phyloP scores from a whole-genome alignment of 257 asterid species.

The Ajuga chamaepitys region DNA sequence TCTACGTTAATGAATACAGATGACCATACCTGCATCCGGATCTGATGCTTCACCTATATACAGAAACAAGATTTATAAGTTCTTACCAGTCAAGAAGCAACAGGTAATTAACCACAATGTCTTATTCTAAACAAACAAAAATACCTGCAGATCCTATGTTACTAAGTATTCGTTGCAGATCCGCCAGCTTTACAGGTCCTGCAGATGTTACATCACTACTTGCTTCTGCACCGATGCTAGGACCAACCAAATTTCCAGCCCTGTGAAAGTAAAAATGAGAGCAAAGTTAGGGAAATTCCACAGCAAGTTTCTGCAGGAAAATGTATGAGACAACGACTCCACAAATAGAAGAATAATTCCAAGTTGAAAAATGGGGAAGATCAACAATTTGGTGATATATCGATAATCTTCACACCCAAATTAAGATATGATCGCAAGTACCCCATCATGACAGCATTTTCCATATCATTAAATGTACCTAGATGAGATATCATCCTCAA shows the following conservation, averaged over 20 bases:
- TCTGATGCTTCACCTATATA: slow-evolving; percentile 55
- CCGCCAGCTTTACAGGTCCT: slow-evolving; percentile 84
- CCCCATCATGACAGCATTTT: slow-evolving; percentile 2
- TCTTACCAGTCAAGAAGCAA: slow-evolving; percentile 13
- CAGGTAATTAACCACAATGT: slow-evolving; percentile 9
- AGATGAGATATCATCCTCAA: slow-evolving; percentile 69
- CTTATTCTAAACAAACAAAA: neutral
- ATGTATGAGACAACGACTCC: neutral
- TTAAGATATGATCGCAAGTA: neutral
- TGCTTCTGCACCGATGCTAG: slow-evolving; percentile 73
- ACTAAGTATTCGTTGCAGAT: slow-evolving; percentile 88
- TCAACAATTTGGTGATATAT: neutral
- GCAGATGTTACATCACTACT: slow-evolving; percentile 81
- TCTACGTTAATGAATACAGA: slow-evolving; percentile 6
- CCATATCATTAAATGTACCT: slow-evolving; percentile 42
- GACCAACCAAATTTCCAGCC: slow-evolving; percentile 81
- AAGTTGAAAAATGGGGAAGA: neutral
- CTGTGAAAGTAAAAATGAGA: slow-evolving; percentile 31
- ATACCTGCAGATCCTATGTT: slow-evolving; percentile 78
- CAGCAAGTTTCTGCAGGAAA: neutral
- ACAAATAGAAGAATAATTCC: neutral
- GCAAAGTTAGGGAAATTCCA: neutral
- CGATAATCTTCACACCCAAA: neutral
- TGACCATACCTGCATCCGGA: slow-evolving; percentile 76
- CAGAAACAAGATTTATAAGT: slow-evolving; percentile 14